Conservation (phyloP, 2,329 filamentous ascomycete species). For the Seiridium cupressi region DNA sequence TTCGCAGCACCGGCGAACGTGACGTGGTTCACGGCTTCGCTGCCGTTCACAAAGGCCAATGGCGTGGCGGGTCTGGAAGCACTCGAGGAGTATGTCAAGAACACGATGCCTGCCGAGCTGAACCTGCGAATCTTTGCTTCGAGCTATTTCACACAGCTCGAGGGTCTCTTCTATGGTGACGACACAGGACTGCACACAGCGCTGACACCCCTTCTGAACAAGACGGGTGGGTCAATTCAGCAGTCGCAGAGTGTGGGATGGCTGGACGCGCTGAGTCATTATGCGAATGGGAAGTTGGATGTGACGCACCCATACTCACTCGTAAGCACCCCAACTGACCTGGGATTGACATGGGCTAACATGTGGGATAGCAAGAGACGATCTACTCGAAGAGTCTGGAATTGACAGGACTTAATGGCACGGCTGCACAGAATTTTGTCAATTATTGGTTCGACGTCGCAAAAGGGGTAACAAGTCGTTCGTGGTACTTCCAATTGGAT, state of each 20-base stretch:
- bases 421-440: conserved; percentile 33
- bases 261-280: conserved; percentile 29
- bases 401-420: conserved; percentile 32
- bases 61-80: conserved; percentile 47
- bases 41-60: conserved; percentile 24
- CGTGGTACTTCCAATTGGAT: conserved; percentile 42
- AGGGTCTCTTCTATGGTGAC: conserved; percentile 36
- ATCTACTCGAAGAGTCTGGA: conserved; percentile 41
- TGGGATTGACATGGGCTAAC: background rate
- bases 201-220: conserved; percentile 31
- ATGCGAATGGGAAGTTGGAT: conserved; percentile 27
- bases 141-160: conserved; percentile 31
- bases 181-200: conserved; percentile 29
- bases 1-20: conserved; percentile 27
- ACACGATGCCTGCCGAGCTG: conserved; percentile 36
- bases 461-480: conserved; percentile 29
- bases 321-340: conserved; percentile 16
- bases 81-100: conserved; percentile 23
- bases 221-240: conserved; percentile 30
- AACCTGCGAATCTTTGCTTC: conserved; percentile 40
- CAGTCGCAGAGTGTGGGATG: conserved; percentile 27
- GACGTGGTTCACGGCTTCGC: conserved; percentile 26
- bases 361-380: conserved; percentile 34
- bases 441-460: conserved; percentile 37
- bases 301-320: conserved; percentile 25